Percentiles rank a stretch among this genome's conserved stretches.
These are phyloP conservation scores for Theileria sp. DNA, from an alignment of 169 alveolate species.

Conservation along the genomic window DNA sequence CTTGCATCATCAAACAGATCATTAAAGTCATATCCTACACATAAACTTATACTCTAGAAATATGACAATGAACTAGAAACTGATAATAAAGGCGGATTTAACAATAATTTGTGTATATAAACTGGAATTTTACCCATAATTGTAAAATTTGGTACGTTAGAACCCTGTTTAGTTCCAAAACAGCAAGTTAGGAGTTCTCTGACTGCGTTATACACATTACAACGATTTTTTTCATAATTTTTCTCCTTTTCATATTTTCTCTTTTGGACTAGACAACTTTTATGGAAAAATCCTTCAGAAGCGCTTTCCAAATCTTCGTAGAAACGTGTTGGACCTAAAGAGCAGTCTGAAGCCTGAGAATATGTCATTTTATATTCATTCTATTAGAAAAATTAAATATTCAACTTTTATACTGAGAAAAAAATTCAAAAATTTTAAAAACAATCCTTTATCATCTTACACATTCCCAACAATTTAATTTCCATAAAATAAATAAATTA, in stretches of 20 bases:
- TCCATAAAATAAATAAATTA: neutral
- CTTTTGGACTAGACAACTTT: slow-evolving; percentile 16
- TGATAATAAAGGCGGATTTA: neutral
- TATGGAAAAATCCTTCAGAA: slow-evolving; percentile 57
- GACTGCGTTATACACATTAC: slow-evolving; percentile 6
- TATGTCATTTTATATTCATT: slow-evolving; percentile 5
- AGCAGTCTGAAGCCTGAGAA: slow-evolving; percentile 17
- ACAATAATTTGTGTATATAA: neutral
- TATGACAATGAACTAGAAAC: neutral
- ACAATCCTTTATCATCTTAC: neutral
- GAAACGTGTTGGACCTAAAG: slow-evolving; percentile 31
- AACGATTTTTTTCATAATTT: neutral
- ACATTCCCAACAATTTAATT: slow-evolving; percentile 2
- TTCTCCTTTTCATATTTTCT: neutral
- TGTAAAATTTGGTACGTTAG: neutral
- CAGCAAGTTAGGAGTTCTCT: slow-evolving; percentile 39
- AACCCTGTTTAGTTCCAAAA: slow-evolving; percentile 34
- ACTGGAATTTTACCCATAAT: slow-evolving; percentile 24
- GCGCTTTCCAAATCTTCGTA: slow-evolving; percentile 63
- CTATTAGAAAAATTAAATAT: no score
- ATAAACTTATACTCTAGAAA: neutral
- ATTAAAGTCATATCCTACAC: slow-evolving; percentile 32
- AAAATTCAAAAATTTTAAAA: no score
- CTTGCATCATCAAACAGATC: slow-evolving; percentile 25
- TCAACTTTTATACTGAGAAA: neutral